Evolutionary conservation across 345 rosid species (phyloP), one percentile per base, ranked within the genome.

Genomic region (Hibiscus trionum): DNA sequence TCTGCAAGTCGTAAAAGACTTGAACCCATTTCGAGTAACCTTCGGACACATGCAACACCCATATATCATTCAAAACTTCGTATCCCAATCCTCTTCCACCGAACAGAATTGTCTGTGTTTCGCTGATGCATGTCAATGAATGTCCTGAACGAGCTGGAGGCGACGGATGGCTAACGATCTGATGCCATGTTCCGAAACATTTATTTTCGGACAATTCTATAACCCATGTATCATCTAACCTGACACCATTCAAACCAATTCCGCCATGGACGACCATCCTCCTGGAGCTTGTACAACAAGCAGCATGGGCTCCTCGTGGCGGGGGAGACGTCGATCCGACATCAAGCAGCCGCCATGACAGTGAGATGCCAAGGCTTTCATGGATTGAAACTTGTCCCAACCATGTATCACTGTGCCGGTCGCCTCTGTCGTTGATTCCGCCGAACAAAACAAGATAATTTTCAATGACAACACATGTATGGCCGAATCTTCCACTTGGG

Each of bases 81-180:
- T 90, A 92, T 4, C 90, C 96, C 60, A 79, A 70, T 5, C 97
- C 99, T 81, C 97, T 87, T 26, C 99, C 99, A 62, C 99, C 97
- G 53, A 95, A 95, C 7, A 95, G 76, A 72, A 95, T 83, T 29
- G 83, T 71, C 66, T 69, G 83, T 71, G 79, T 76, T 67, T 82
- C 90, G 19, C 89, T 85, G 16, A 84, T 81, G 72, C 83, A 85
- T 4, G 99, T 91, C 77, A 95, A 78, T 14, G 99, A 73, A 76
- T 92, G 99, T 58, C 99, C 97, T 15, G 97, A 95, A 39, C 99
- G 87, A 24, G 99, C 84, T 0, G 97, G 87, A 37, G 99, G 99
- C 33, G 89, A 77, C 59, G 86, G 92, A 66, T 60, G 85, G 77
- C 80, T 79, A 71, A 72, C 80, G 14, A 89, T 72, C 81, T 82